Conservation (phyloP, 345 rosid species). For the Populus nigra region DNA sequence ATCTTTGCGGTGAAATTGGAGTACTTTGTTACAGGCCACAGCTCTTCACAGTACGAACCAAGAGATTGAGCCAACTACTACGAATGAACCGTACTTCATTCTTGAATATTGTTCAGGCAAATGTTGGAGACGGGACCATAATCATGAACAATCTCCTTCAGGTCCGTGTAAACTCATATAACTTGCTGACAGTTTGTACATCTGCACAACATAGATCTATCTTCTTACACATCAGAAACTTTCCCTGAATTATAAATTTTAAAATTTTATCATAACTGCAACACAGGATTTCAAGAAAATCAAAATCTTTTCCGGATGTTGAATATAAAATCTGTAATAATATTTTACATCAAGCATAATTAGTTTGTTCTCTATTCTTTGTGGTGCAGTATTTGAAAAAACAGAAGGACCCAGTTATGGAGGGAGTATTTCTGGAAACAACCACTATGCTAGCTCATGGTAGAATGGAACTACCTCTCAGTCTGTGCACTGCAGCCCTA, state of each 20-base stretch:
- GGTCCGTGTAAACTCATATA: slow-evolving; percentile 32
- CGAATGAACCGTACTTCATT: slow-evolving; percentile 84
- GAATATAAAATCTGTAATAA: background rate
- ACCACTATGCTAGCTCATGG: slow-evolving; percentile 79
- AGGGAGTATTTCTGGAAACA: slow-evolving; percentile 58
- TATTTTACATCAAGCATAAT: background rate
- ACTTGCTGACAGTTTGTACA: background rate
- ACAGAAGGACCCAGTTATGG: slow-evolving; percentile 64
- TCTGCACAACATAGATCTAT: background rate
- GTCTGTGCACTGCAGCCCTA: slow-evolving; percentile 40
- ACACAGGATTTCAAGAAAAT: background rate
- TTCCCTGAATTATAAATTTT: background rate
- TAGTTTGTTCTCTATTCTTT: background rate
- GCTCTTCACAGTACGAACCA: slow-evolving; percentile 82
- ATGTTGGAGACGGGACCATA: slow-evolving; percentile 88
- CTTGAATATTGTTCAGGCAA: slow-evolving; percentile 79
- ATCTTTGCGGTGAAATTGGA: slow-evolving; percentile 82
- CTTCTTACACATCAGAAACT: background rate
- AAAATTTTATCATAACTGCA: background rate
- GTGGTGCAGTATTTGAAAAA: slow-evolving; percentile 57
- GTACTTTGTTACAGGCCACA: slow-evolving; percentile 87
- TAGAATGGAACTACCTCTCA: slow-evolving; percentile 72
- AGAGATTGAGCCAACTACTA: slow-evolving; percentile 78
- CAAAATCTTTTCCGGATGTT: background rate
- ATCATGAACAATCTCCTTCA: slow-evolving; percentile 91